Evolutionary conservation across 73 alveolate genomes (phyloP).

Genomic region (Halteria grandinella): DNA sequence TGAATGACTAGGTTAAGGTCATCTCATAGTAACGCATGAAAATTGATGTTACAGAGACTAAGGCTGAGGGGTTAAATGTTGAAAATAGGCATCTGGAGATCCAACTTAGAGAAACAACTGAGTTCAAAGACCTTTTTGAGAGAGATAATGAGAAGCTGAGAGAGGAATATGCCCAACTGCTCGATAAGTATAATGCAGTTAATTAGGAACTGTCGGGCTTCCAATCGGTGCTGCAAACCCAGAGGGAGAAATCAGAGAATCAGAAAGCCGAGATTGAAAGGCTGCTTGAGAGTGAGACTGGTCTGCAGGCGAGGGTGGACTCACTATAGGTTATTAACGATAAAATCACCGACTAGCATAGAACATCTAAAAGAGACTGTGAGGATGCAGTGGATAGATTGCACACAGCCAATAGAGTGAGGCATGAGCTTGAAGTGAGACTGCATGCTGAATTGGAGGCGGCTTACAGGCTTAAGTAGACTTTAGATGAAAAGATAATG

Average conservation of each 20-base stretch:
- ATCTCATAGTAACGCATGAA: slow-evolving; percentile 35
- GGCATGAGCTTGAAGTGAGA: slow-evolving; percentile 62
- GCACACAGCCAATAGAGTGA: slow-evolving; percentile 45
- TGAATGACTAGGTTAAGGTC: slow-evolving; percentile 42
- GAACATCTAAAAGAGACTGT: slow-evolving; percentile 21
- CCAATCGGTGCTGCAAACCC: slow-evolving; percentile 27
- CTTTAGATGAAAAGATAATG: slow-evolving; percentile 20
- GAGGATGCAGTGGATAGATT: slow-evolving; percentile 57
- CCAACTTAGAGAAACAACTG: slow-evolving; percentile 16
- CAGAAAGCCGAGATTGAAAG: background rate
- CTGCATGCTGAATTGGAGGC: slow-evolving; percentile 36
- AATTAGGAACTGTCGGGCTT: slow-evolving; percentile 32
- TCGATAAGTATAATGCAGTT: slow-evolving; percentile 1
- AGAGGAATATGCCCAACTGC: slow-evolving; percentile 16
- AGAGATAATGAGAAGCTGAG: slow-evolving; percentile 32
- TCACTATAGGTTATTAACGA: slow-evolving; percentile 21
- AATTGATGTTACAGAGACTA: slow-evolving; percentile 53
- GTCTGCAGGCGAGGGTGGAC: slow-evolving; percentile 16
- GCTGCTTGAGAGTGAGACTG: background rate
- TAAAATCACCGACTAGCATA: background rate
- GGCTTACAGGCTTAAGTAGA: background rate
- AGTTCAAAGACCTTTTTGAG: slow-evolving; percentile 47
- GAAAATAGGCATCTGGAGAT: slow-evolving; percentile 60
- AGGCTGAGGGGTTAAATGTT: slow-evolving; percentile 26
- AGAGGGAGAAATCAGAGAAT: slow-evolving; percentile 27